Evolutionary conservation across 257 asterid species (phyloP).

Genomic region (Ligustrum vulgare): DNA sequence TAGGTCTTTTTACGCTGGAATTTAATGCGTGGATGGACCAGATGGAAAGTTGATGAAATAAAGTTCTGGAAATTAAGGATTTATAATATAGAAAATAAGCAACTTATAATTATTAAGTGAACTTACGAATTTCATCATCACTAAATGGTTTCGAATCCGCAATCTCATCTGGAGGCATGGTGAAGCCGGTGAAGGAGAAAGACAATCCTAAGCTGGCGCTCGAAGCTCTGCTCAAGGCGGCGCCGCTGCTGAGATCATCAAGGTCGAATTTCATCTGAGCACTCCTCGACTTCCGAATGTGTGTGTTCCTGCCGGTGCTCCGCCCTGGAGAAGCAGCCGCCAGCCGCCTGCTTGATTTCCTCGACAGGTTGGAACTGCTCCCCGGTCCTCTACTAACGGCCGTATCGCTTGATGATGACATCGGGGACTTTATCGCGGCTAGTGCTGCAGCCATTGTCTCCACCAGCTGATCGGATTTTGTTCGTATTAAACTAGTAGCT

Average conservation of each 20-base stretch:
- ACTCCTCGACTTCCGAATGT: slow-evolving; percentile 85
- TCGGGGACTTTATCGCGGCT: slow-evolving; percentile 53
- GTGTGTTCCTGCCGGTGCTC: slow-evolving; percentile 53
- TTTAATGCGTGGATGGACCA: not conserved
- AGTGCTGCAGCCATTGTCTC: slow-evolving; percentile 73
- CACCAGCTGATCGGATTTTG: slow-evolving; percentile 84
- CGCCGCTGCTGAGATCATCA: slow-evolving; percentile 85
- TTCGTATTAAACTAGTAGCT: slow-evolving; percentile 52
- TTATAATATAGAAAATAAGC: not conserved
- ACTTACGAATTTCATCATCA: slow-evolving; percentile 78
- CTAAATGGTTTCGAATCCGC: slow-evolving; percentile 60
- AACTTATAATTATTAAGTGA: not conserved
- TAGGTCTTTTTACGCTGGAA: not conserved
- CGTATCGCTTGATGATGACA: slow-evolving; percentile 24
- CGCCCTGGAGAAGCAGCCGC: slow-evolving; percentile 62
- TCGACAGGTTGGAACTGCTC: slow-evolving; percentile 41
- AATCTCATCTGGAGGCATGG: slow-evolving; percentile 72
- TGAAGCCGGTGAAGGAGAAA: slow-evolving; percentile 87
- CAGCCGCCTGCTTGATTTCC: slow-evolving; percentile 69
- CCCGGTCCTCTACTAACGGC: slow-evolving; percentile 24
- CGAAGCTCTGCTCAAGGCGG: slow-evolving; percentile 93
- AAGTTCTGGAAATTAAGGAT: not conserved
- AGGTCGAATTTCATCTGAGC: slow-evolving; percentile 82
- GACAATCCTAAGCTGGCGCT: slow-evolving; percentile 94
- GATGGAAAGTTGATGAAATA: not conserved